A percentile compares a stretch with the other conserved stretches of the same genome.
Evolutionary conservation across 192 early-diverging fungal genomes (phyloP).

Genomic region (Coemansia umbellata): DNA sequence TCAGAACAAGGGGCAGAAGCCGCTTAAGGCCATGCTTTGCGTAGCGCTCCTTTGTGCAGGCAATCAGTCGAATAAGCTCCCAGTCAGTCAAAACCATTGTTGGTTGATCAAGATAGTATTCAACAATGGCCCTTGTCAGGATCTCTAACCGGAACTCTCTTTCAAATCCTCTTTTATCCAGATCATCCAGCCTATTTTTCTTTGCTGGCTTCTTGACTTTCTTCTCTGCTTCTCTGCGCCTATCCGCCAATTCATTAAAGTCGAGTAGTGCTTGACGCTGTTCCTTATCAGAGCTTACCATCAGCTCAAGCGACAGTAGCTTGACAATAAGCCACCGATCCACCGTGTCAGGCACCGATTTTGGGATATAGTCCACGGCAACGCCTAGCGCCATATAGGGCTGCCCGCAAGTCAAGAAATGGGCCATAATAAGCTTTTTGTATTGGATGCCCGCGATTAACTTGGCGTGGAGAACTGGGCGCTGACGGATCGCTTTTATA

Average conservation of each 20-base stretch:
- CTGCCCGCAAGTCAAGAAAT: conserved; percentile 23
- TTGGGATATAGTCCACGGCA: conserved; percentile 10
- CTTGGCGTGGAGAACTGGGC: conserved; percentile 11
- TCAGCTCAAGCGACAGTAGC: conserved; percentile 7
- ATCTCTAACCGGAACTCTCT: neutral
- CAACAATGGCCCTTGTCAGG: neutral
- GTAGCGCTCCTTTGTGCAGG: neutral
- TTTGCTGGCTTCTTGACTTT: too few relatives aligned
- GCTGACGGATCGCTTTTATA: conserved; percentile 43
- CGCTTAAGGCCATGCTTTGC: neutral
- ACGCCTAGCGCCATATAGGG: conserved; percentile 16
- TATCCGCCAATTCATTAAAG: too few relatives aligned
- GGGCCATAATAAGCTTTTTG: conserved; percentile 9
- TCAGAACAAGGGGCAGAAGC: neutral
- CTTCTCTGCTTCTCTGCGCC: too few relatives aligned
- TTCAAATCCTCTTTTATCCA: too few relatives aligned
- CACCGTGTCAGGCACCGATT: neutral
- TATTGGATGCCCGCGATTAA: conserved; percentile 1
- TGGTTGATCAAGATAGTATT: neutral
- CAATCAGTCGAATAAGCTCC: neutral
- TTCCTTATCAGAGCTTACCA: too few relatives aligned
- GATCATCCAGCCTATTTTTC: too few relatives aligned
- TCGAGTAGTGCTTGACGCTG: too few relatives aligned
- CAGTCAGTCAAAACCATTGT: neutral
- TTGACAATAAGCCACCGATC: conserved; percentile 21